These are phyloP conservation scores for Suaeda aralocaspica DNA, from an alignment of 148 eudicot species.

Conservation along the genomic window DNA sequence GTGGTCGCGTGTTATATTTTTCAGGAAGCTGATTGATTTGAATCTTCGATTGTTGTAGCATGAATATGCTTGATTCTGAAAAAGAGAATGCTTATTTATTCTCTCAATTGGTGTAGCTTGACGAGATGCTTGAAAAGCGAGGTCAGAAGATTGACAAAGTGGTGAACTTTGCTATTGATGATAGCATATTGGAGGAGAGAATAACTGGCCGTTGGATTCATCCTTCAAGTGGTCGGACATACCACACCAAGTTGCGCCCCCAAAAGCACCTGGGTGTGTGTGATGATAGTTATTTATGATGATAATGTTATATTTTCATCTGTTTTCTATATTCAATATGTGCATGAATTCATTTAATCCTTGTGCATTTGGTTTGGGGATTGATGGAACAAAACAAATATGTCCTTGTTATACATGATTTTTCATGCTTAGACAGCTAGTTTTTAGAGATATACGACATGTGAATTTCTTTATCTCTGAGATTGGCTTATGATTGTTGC, in stretches of 20 bases:
- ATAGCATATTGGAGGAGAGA: slow-evolving; percentile 88
- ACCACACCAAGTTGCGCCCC: slow-evolving; percentile 94
- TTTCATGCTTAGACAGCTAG: neutral
- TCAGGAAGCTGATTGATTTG: neutral
- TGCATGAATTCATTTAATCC: neutral
- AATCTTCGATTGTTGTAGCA: too few relatives aligned
- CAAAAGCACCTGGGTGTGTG: slow-evolving; percentile 75
- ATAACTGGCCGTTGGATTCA: slow-evolving; percentile 97
- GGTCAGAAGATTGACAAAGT: slow-evolving; percentile 83
- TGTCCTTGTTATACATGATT: neutral
- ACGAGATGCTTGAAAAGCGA: slow-evolving; percentile 83
- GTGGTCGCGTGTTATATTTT: slow-evolving; percentile 22
- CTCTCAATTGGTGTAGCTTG: slow-evolving; percentile 49
- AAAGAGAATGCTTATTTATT: neutral
- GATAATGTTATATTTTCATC: neutral
- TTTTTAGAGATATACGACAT: neutral
- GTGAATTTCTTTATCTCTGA: neutral
- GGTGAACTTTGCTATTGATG: slow-evolving; percentile 90
- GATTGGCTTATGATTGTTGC: neutral
- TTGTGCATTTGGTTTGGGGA: too few relatives aligned
- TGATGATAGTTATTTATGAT: slow-evolving; percentile 58
- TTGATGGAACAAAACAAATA: too few relatives aligned
- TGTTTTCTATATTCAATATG: neutral
- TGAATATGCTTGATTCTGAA: neutral
- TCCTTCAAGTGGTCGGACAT: slow-evolving; percentile 84